Base-by-base conservation (phyloP, 805 yeast species). In the Ogataea minuta region DNA sequence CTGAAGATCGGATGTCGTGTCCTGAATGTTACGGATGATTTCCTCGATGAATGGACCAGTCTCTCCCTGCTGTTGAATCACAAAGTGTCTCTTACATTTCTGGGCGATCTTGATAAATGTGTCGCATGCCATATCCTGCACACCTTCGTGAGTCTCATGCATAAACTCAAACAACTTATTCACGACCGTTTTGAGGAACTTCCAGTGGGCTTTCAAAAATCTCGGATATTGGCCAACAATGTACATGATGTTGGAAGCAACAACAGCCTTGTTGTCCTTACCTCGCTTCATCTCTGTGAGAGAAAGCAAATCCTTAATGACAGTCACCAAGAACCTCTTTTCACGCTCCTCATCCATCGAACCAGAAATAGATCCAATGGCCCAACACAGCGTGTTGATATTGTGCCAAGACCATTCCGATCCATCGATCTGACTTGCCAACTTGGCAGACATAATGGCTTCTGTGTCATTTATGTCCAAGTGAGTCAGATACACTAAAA, bases 131-230 rank as follows among this genome's bases (percentile, higher is more conserved):
- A 93, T 93, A 65, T 93, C 99, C 68, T 93, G 99, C 46, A 93
- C 99, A 70, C 99, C 99, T 65, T 91, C 99, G 65, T 93, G 99
- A n/a, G 97, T 89, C 72, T 93, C 99, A 69, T 93, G 98, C 99
- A 93, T 93, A 59, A 93, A 93, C 64, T 93, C 99, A 64, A 93
- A 93, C 55, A 93, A 74, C 64, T 93, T 93, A 66, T 87, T 83
- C 45, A 93, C 91, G 30, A 93, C 99, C 0, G 98, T 93, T 63
- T 90, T 91, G 61, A 93, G 69, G 56, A 93, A 93, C 63, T 86
- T 89, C 99, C 99, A 93, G 62, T 93, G 99, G 7, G 98, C 98
- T 56, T 90, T 90, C 60, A 93, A 72, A 59, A 93, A 93, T 61
- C 99, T 74, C 38, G 99, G 99, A 61, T 93, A 93, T 68, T 93